Percentiles rank a stretch among this genome's conserved stretches.
Conservation (phyloP, 805 yeast genomes). For the Kuraishia borneana region DNA sequence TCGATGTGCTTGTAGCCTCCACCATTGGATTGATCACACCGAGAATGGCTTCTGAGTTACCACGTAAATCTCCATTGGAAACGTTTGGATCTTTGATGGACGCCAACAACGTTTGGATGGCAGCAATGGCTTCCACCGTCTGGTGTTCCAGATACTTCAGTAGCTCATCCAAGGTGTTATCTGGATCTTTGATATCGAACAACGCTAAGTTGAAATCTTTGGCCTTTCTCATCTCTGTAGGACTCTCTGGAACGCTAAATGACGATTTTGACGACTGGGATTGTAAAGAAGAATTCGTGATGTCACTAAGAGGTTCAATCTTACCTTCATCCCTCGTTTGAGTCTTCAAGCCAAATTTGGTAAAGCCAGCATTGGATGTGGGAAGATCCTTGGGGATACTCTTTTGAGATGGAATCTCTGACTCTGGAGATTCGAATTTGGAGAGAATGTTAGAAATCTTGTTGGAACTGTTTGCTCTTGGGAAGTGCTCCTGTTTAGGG, state of each 20-base stretch:
- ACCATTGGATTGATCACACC: conserved; percentile 78
- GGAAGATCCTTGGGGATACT: neutral
- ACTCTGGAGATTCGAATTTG: conserved; percentile 4
- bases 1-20: conserved; percentile 75
- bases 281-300: neutral
- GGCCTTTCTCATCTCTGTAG: conserved; percentile 13
- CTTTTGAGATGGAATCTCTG: conserved; percentile 3
- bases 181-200: conserved; percentile 79
- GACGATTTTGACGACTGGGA: neutral
- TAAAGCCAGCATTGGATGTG: neutral
- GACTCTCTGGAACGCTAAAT: neutral
- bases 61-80: conserved; percentile 62
- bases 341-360: neutral
- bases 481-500: neutral
- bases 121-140: conserved; percentile 82
- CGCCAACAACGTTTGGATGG: conserved; percentile 72
- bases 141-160: conserved; percentile 84
- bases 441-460: neutral
- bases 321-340: neutral
- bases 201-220: conserved; percentile 59
- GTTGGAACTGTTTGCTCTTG: neutral
- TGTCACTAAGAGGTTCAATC: neutral
- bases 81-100: conserved; percentile 71
- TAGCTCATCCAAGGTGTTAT: conserved; percentile 76
- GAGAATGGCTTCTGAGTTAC: conserved; percentile 66